Conservation (phyloP, 2,329 filamentous ascomycete genomes). For the Cadophora luteo-olivacea region DNA sequence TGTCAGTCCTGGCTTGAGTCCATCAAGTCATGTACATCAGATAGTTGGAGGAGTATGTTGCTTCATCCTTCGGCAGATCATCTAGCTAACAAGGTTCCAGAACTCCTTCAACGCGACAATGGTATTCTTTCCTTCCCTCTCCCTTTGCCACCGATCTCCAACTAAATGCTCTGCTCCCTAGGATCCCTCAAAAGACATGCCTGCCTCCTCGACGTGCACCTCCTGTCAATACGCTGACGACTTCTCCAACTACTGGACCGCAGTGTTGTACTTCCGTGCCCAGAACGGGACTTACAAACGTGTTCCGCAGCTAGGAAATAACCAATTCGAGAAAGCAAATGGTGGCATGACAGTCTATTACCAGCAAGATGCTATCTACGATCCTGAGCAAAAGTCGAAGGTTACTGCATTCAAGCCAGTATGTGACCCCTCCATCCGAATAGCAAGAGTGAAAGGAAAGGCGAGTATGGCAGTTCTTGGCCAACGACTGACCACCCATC, state of each 20-base stretch:
- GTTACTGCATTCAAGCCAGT: slow-evolving; percentile 51
- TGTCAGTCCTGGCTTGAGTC: slow-evolving; percentile 28
- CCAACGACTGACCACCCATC: background rate
- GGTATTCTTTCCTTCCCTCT: slow-evolving; percentile 31
- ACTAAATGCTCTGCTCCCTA: background rate
- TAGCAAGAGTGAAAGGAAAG: no score
- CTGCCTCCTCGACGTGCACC: slow-evolving; percentile 43
- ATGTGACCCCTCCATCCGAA: background rate
- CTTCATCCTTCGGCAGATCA: background rate
- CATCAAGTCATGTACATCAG: slow-evolving; percentile 34
- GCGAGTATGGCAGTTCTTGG: no score
- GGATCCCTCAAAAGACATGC: slow-evolving; percentile 33
- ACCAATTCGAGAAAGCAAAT: slow-evolving; percentile 43
- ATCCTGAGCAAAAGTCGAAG: slow-evolving; percentile 43
- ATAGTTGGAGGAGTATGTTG: slow-evolving; percentile 32
- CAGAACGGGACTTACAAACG: slow-evolving; percentile 44
- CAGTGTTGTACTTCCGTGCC: slow-evolving; percentile 43
- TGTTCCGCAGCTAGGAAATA: slow-evolving; percentile 45
- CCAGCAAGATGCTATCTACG: slow-evolving; percentile 45
- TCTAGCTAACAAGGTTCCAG: slow-evolving; percentile 16
- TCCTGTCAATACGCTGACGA: slow-evolving; percentile 47
- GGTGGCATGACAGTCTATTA: slow-evolving; percentile 46
- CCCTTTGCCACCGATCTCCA: background rate
- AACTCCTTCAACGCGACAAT: slow-evolving; percentile 51
- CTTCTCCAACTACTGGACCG: slow-evolving; percentile 48